A percentile compares a stretch with the other conserved stretches of the same genome.
phyloP scores from a whole-genome alignment of 257 asterid species.

The Solanum verrucosum region DNA sequence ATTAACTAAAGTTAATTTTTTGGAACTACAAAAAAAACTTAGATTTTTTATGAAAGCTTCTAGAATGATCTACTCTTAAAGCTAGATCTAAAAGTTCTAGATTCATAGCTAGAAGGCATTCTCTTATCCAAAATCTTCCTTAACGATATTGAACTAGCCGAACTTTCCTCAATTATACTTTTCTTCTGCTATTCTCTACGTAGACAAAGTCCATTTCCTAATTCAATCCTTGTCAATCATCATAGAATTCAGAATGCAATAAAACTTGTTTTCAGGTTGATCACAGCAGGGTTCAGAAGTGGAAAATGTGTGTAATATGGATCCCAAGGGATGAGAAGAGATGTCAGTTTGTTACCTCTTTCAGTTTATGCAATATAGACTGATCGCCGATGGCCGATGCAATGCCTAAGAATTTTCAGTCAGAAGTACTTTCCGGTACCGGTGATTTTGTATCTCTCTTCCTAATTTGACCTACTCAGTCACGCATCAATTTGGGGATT shows the following conservation, averaged over 20 bases:
- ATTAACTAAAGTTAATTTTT: no score
- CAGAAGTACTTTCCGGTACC: background rate
- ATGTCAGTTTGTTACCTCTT: background rate
- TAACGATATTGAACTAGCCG: no score
- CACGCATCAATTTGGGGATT: background rate
- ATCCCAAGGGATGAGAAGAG: background rate
- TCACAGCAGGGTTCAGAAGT: background rate
- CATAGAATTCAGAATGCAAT: background rate
- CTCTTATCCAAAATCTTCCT: no score
- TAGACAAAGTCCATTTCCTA: no score
- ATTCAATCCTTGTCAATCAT: background rate
- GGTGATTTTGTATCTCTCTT: background rate
- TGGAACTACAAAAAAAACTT: background rate
- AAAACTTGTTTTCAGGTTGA: background rate
- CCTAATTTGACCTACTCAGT: background rate
- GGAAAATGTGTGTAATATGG: background rate
- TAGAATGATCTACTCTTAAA: background rate
- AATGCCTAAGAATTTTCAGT: background rate
- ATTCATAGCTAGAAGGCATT: no score
- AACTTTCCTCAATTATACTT: no score
- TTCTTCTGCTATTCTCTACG: no score
- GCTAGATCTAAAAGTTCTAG: no score
- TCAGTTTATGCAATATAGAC: background rate
- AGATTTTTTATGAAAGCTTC: background rate
- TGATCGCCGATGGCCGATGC: background rate